phyloP scores from a whole-genome alignment of 164 flowering plant genomes.

The Sextonia rubra region DNA sequence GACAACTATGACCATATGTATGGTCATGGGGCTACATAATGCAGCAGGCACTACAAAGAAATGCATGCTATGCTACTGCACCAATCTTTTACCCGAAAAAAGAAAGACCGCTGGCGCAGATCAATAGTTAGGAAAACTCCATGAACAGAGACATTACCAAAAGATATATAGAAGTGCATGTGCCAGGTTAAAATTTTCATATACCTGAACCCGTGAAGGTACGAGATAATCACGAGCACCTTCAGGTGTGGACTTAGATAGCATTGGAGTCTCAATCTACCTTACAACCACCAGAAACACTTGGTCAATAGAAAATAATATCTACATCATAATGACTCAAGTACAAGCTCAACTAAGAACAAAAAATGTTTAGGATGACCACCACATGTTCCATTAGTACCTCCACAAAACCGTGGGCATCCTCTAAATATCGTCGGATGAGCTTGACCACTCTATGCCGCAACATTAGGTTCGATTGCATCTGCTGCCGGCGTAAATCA shows the following conservation, averaged over 20 bases:
- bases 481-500: conserved; percentile 81
- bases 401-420: conserved; percentile 81
- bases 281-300: conserved; percentile 45
- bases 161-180: conserved; percentile 1
- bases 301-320: conserved; percentile 24
- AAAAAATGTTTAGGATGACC: not conserved
- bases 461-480: conserved; percentile 62
- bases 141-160: not conserved
- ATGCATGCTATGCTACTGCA: too few species aligned
- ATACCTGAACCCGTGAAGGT: conserved; percentile 96
- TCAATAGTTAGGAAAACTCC: not conserved
- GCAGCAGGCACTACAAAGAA: too few species aligned
- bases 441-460: conserved; percentile 83
- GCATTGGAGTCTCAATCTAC: conserved; percentile 97
- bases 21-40: too few species aligned
- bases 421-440: conserved; percentile 77
- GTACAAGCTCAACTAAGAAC: not conserved
- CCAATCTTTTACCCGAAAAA: too few species aligned
- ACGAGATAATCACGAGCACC: conserved; percentile 99
- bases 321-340: not conserved
- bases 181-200: conserved; percentile 1
- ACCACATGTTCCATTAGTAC: conserved; percentile 26
- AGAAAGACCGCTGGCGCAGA: too few species aligned
- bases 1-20: too few species aligned
- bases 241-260: conserved; percentile 94